A percentile compares a stretch with the other conserved stretches of the same genome.
These are phyloP conservation scores for Heteromeles arbutifolia DNA, from an alignment of 306 rosid genomes.

Conservation along the genomic window DNA sequence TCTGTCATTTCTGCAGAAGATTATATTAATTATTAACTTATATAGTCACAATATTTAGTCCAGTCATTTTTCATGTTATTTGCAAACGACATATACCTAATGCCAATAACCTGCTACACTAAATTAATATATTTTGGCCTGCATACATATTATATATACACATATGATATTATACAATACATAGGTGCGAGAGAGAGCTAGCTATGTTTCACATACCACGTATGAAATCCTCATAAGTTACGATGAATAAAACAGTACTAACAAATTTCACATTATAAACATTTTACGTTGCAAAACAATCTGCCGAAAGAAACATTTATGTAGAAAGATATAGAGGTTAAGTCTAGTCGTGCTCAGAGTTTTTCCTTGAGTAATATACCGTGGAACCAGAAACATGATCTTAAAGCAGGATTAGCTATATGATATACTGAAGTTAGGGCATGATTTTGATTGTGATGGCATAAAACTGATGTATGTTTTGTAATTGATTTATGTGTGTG, in stretches of 20 bases:
- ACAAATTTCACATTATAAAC: too few species aligned
- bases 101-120: not conserved
- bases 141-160: not conserved
- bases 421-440: not conserved
- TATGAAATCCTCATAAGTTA: not conserved
- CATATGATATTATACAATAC: not conserved
- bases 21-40: not conserved
- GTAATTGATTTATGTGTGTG: not conserved
- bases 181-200: not conserved
- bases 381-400: not conserved
- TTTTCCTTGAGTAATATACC: not conserved
- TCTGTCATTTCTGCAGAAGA: not conserved
- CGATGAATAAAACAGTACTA: not conserved
- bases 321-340: not conserved
- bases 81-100: not conserved
- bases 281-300: not conserved
- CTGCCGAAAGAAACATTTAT: not conserved
- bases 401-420: not conserved
- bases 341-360: not conserved
- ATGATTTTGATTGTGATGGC: not conserved
- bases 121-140: not conserved
- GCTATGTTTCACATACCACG: not conserved
- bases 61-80: conserved; percentile 2
- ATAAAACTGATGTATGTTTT: not conserved
- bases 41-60: not conserved